Percentiles rank a stretch among this genome's conserved stretches.
Evolutionary conservation across 345 rosid genomes (phyloP).

Genomic region (Gossypium mustelinum): DNA sequence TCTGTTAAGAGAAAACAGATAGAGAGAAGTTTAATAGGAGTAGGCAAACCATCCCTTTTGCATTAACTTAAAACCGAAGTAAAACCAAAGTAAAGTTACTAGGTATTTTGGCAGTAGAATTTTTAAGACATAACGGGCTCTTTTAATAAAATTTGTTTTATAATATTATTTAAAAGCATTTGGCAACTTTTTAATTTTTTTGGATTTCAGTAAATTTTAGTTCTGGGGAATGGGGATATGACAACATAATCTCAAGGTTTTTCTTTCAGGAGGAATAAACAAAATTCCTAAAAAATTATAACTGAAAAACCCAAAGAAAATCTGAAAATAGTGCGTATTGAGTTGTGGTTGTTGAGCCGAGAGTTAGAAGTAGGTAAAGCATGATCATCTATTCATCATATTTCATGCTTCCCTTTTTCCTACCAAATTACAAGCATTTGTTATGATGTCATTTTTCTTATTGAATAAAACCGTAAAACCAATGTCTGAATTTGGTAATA

Average conservation of each 20-base stretch:
- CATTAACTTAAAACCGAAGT: conserved; percentile 21
- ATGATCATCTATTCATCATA: neutral
- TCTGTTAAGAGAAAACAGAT: too few species aligned
- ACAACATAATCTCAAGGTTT: neutral
- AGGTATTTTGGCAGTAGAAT: too few species aligned
- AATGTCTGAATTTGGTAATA: neutral
- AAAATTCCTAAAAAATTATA: neutral
- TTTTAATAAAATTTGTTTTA: too few species aligned
- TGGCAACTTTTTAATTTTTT: too few species aligned
- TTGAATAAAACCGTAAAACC: too few species aligned
- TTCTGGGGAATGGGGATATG: neutral
- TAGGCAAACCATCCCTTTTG: neutral
- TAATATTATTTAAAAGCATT: too few species aligned
- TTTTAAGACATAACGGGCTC: too few species aligned
- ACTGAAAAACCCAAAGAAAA: neutral
- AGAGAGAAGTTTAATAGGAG: neutral
- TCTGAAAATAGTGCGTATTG: too few species aligned
- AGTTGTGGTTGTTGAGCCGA: too few species aligned
- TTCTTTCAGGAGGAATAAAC: neutral
- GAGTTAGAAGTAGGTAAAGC: too few species aligned
- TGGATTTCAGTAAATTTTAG: too few species aligned
- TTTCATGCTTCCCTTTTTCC: neutral
- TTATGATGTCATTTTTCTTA: neutral
- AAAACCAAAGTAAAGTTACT: neutral
- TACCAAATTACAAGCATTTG: neutral